Percentiles rank a stretch among this genome's conserved stretches.
phyloP scores from a whole-genome alignment of 148 eudicot species.

The Diospyros kaki region DNA sequence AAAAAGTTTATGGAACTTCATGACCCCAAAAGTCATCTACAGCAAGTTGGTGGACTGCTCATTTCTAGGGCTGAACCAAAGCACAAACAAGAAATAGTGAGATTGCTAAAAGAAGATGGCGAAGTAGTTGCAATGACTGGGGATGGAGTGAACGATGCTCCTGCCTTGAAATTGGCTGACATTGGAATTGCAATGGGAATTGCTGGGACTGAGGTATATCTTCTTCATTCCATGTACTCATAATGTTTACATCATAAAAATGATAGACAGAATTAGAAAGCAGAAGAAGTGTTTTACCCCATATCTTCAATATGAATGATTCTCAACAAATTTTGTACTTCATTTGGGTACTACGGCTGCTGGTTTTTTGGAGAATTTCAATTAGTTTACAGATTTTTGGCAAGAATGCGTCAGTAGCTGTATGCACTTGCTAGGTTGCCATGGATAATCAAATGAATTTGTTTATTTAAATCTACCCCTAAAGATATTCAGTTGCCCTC shows the following conservation, averaged over 20 bases:
- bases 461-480: too few species aligned
- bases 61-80: conserved; percentile 85
- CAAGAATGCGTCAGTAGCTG: too few species aligned
- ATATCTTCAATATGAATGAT: not conserved
- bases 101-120: conserved; percentile 65
- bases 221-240: not conserved
- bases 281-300: not conserved
- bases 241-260: not conserved
- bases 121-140: conserved; percentile 93
- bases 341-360: not conserved
- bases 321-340: not conserved
- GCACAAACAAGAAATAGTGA: conserved; percentile 86
- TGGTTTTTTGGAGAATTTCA: not conserved
- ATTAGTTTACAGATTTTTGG: not conserved
- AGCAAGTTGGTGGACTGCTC: conserved; percentile 57
- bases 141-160: conserved; percentile 92
- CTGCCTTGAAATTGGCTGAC: conserved; percentile 81
- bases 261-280: too few species aligned
- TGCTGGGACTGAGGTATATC: conserved; percentile 74
- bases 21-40: conserved; percentile 42
- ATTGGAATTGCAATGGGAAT: conserved; percentile 93
- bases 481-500: not conserved
- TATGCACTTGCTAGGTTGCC: too few species aligned
- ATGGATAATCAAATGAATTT: too few species aligned
- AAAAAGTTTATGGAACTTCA: conserved; percentile 71